These are phyloP conservation scores for Pythium vanterpoolii DNA, from an alignment of 352 stramenopile species.

Conservation along the genomic window DNA sequence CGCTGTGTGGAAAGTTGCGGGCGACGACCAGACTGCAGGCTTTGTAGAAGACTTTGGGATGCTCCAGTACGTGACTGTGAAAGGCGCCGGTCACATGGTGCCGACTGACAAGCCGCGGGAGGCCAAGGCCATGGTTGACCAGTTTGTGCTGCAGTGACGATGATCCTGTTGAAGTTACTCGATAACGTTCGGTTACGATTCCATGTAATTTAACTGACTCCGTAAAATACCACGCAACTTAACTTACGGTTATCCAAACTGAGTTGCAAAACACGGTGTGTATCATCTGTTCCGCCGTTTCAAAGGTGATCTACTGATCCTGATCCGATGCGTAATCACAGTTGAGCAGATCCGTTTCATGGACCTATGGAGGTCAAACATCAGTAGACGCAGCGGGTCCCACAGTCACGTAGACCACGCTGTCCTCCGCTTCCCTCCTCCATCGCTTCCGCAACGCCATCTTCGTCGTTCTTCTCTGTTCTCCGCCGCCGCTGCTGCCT, in stretches of 20 bases:
- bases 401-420: too few relatives aligned
- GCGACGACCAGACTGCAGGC: constrained; percentile 42
- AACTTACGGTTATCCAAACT: not conserved
- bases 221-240: not conserved
- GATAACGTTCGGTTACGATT: not conserved
- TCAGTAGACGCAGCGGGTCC: too few relatives aligned
- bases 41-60: constrained; percentile 52
- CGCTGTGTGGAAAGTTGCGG: constrained; percentile 14
- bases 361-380: too few relatives aligned
- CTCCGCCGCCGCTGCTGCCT: not conserved
- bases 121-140: constrained; percentile 23
- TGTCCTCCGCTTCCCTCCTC: not conserved
- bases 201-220: not conserved
- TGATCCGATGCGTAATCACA: too few relatives aligned
- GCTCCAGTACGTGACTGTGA: constrained; percentile 67
- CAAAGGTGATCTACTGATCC: too few relatives aligned
- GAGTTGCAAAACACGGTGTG: not conserved
- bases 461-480: constrained; percentile 1
- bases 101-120: constrained; percentile 44
- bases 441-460: not conserved
- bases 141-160: constrained; percentile 12
- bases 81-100: constrained; percentile 69
- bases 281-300: constrained; percentile 10
- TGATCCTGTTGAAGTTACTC: not conserved
- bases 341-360: too few relatives aligned